Evolutionary conservation across 1,139 yeast genomes (phyloP).

Genomic region (Candida dubliniensis): DNA sequence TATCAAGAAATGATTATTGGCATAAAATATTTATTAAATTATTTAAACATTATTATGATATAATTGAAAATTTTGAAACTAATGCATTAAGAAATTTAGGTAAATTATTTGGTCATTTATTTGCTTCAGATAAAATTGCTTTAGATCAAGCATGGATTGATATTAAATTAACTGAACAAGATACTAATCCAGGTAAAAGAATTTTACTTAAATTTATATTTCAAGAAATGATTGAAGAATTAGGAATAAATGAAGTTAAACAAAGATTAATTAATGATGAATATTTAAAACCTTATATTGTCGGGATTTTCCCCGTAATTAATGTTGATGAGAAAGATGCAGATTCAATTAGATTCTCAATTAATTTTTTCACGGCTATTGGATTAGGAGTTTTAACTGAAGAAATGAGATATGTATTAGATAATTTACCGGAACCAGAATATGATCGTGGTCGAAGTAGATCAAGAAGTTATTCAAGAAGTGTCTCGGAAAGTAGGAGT

Average conservation of each 20-base stretch:
- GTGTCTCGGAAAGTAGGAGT: constrained; percentile 14
- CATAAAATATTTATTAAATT: constrained; percentile 47
- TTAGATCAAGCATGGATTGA: constrained; percentile 50
- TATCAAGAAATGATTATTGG: constrained; percentile 53
- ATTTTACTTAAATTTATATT: constrained; percentile 80
- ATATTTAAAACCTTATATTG: constrained; percentile 46
- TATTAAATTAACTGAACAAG: constrained; percentile 65
- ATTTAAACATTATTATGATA: constrained; percentile 58
- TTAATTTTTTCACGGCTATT: constrained; percentile 90
- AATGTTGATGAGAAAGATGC: constrained; percentile 43
- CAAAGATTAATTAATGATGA: constrained; percentile 49
- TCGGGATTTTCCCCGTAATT: constrained; percentile 51
- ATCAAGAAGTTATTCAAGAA: constrained; percentile 15
- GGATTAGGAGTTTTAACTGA: constrained; percentile 86
- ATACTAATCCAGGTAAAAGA: constrained; percentile 78
- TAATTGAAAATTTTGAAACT: constrained; percentile 68
- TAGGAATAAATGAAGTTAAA: constrained; percentile 57
- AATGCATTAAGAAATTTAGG: constrained; percentile 78
- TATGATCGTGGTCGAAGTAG: constrained; percentile 20
- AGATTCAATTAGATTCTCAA: constrained; percentile 73
- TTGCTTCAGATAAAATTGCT: constrained; percentile 68
- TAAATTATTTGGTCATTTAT: constrained; percentile 80
- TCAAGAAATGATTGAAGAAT: constrained; percentile 75
- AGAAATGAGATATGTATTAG: constrained; percentile 64
- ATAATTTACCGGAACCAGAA: constrained; percentile 15